Evolutionary conservation across 2,329 filamentous ascomycete genomes (phyloP).

Genomic region (Alternaria consortialis): DNA sequence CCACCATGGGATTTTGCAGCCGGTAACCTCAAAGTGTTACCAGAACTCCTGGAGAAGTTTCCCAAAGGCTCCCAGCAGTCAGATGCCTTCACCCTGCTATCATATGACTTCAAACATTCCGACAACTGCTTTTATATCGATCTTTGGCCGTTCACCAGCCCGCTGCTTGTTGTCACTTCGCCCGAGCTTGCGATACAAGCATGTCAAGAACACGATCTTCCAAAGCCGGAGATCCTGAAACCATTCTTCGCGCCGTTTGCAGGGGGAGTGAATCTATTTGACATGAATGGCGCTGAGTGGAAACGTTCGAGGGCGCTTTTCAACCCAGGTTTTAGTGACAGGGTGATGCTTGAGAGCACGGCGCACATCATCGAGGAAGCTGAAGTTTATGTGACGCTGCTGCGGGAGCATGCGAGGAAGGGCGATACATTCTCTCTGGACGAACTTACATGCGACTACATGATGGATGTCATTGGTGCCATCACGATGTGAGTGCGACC

Average conservation of each 20-base stretch:
- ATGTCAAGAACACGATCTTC: constrained; percentile 14
- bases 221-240: constrained; percentile 13
- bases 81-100: constrained; percentile 14
- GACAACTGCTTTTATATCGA: constrained; percentile 22
- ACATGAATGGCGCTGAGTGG: constrained; percentile 27
- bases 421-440: constrained; percentile 11
- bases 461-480: constrained; percentile 9
- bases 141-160: constrained; percentile 27
- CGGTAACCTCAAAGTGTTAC: constrained; percentile 18
- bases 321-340: constrained; percentile 47
- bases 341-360: constrained; percentile 51
- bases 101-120: constrained; percentile 9
- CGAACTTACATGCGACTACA: constrained; percentile 11
- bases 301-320: constrained; percentile 41
- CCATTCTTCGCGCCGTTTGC: constrained; percentile 23
- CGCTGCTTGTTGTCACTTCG: constrained; percentile 21
- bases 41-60: constrained; percentile 12
- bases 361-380: constrained; percentile 12
- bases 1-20: constrained; percentile 20
- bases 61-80: constrained; percentile 19
- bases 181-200: constrained; percentile 15
- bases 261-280: constrained; percentile 23
- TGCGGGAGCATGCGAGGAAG: constrained; percentile 8
- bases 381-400: constrained; percentile 3
- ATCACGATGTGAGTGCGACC: not conserved